Conservation (phyloP, 106 monocot genomes). For the Allium sativum region DNA sequence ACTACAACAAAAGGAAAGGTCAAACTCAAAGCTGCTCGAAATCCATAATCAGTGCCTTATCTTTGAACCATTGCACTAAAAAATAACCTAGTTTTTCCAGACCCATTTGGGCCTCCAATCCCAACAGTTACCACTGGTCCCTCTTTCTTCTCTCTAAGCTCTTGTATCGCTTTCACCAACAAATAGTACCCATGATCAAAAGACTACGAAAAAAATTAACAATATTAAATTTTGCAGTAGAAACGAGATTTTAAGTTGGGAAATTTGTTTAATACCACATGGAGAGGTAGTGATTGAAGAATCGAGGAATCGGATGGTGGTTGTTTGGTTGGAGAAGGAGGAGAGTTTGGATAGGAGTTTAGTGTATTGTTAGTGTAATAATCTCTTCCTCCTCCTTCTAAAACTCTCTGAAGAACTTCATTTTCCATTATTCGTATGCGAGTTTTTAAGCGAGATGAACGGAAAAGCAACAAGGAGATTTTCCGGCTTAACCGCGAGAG, state of each 20-base stretch:
- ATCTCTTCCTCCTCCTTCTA: constrained; percentile 35
- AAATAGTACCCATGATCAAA: constrained; percentile 98
- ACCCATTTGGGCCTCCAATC: constrained; percentile 95
- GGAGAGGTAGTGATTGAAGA: constrained; percentile 91
- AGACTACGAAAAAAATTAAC: constrained; percentile 23
- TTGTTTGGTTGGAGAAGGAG: constrained; percentile 18
- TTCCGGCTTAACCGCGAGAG: no score
- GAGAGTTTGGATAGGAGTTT: constrained; percentile 11
- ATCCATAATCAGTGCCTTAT: not conserved
- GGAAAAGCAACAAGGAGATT: no score
- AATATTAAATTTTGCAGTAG: not conserved
- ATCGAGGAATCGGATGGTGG: constrained; percentile 55
- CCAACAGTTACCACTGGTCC: constrained; percentile 74
- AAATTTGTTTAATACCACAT: constrained; percentile 44
- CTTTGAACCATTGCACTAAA: not conserved
- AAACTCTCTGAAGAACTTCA: constrained; percentile 51
- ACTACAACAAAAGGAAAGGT: constrained; percentile 18
- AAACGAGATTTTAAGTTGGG: not conserved
- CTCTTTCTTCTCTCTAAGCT: constrained; percentile 81
- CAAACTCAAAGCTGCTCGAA: not conserved
- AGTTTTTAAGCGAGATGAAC: no score
- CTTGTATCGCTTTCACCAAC: constrained; percentile 91
- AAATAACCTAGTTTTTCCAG: constrained; percentile 84
- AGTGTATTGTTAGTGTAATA: constrained; percentile 14
- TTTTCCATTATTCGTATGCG: constrained; percentile 29